A percentile compares a stretch with the other conserved stretches of the same genome.
These are phyloP conservation scores for Fraxinus greggii DNA, from an alignment of 305 asterid genomes.

Conservation along the genomic window DNA sequence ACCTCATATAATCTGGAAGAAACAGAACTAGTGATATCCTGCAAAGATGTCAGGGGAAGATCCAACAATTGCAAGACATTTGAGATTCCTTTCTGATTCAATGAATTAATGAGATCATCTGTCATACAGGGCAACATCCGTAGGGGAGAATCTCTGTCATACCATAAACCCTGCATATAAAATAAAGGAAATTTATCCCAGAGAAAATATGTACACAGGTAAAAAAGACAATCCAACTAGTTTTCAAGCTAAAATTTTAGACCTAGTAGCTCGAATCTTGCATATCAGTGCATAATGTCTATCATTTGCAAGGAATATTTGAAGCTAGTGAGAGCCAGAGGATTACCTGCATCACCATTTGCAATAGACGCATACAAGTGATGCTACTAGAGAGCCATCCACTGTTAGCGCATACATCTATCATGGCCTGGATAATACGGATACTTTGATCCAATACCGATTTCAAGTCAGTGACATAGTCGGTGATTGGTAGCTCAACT, in stretches of 20 bases:
- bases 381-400: constrained; percentile 96
- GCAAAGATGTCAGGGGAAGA: constrained; percentile 44
- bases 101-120: constrained; percentile 55
- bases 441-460: constrained; percentile 97
- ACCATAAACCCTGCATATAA: constrained; percentile 77
- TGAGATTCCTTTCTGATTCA: constrained; percentile 59
- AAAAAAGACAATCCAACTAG: background rate
- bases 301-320: background rate
- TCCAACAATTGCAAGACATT: constrained; percentile 69
- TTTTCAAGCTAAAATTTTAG: background rate
- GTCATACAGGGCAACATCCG: constrained; percentile 94
- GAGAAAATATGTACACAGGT: background rate
- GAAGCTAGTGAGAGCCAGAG: background rate
- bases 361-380: constrained; percentile 88
- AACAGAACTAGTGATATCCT: constrained; percentile 44
- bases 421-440: constrained; percentile 97
- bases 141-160: constrained; percentile 56
- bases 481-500: constrained; percentile 81
- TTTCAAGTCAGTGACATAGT: constrained; percentile 89
- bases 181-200: constrained; percentile 15
- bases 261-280: background rate
- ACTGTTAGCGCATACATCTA: constrained; percentile 95
- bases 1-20: constrained; percentile 77
- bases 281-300: background rate
- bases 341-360: constrained; percentile 99